Evolutionary conservation across 164 flowering plant species (phyloP), one percentile per base, ranked within the genome.

Genomic region (Platanus orientalis): DNA sequence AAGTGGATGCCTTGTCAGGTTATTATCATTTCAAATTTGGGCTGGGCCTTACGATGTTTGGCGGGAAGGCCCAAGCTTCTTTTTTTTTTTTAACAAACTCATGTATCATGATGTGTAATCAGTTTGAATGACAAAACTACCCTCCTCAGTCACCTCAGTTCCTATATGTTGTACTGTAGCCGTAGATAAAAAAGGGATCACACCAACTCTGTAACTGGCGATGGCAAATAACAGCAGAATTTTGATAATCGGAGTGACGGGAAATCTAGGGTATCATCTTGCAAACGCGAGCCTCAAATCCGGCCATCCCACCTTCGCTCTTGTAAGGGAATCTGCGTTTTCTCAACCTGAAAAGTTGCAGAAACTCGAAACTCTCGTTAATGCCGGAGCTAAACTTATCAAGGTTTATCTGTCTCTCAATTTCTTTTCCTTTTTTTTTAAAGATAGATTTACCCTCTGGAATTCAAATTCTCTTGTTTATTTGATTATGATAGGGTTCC

Each of bases 161-260:
- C 39, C 0, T 32, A 32, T 0, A 32, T 5, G 0, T 32, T 32
- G 9, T 32, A 32, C 5, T 32, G 39, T 5, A 32, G 39, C 39
- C 5, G 39, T 4, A 32, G 39, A 32, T 5, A 4, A 32, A 9
- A 32, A 32, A 32, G 36, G 4, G 36, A 4, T 32, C 36, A 4
- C 9, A 42, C 49, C 9, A 36, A 36, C 9, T 7, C 49, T 16
- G 20, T 19, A 16, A 45, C 49, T 19, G 20, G 48, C 7, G 47
- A 40, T 36, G 61, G 45, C 24, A n/a, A n/a, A n/a, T n/a, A 68
- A 58, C 45, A 76, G 67, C 65, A 66, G 63, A 66, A 63, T 71
- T 36, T 63, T 90, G 72, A 71, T 90, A 49, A 70, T 90, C 30
- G 95, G 97, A 73, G 95, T 66, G 16, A 88, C 97, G 0, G 97